Base-by-base conservation (phyloP, 441 rosid genomes). In the Theobroma grandiflorum region DNA sequence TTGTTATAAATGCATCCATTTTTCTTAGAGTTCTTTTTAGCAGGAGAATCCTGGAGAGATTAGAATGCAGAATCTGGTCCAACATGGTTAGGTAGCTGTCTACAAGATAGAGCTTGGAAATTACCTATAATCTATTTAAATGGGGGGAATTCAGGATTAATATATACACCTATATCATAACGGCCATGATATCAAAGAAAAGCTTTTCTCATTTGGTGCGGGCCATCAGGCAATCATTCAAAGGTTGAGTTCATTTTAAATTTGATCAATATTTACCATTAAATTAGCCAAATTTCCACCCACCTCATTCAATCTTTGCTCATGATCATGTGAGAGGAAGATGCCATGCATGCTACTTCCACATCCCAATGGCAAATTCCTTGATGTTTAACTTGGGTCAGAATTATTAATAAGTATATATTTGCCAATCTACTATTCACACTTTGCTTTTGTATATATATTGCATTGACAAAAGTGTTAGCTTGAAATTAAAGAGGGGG, bases 11-110 rank as follows among this genome's bases (percentile, higher is more conserved):
- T 22, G 16, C 14, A 38, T 14, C 26, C 37, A 33, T 57, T 47
- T 47, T 75, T 9, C 14, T 5, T 37, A 1, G 58, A 33, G n/a
- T 35, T 22, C 9, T 43, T 10, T 6, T 40, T 68, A 64, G 33
- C 3, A 11, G 18, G 37, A 15, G 18, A 35, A 37, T 12, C 55
- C 31, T 38, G 11, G 53, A 45, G 31, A 74, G 63, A 79, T 76
- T 58, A 76, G 67, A 14, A 12, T 5, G 53, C 71, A 70, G 77
- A 72, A 72, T 72, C 79, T 69, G 79, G 82, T 78, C 84, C 72
- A 69, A 77, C 8, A 64, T 53, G 75, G 75, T 80, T 85, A 62
- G 78, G 76, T 74, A 26, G 68, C 49, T 81, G 72, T 71, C 75
- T 63, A 31, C 22, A 37, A 71, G 62, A 14, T 50, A 16, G 58